Conservation (phyloP, 208 protist species). For the Trypanosoma congolense region DNA sequence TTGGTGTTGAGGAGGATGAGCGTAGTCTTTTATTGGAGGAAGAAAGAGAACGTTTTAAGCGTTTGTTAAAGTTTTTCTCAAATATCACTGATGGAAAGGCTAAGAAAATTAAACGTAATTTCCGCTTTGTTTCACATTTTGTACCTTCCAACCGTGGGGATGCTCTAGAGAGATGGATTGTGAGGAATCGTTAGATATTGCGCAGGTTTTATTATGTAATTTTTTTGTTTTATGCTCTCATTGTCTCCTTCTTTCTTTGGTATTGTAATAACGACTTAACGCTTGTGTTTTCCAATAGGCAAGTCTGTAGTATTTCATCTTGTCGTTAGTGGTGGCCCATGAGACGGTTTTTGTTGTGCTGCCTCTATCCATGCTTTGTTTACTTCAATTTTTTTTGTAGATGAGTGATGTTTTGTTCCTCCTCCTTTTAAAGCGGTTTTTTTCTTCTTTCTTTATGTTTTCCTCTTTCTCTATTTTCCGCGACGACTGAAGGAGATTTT, state of each 20-base stretch:
- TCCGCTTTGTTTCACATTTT: no score
- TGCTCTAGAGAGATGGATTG: not conserved
- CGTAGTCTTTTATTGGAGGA: slow-evolving; percentile 19
- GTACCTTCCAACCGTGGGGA: not conserved
- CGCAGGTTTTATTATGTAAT: not conserved
- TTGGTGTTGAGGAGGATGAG: slow-evolving; percentile 39
- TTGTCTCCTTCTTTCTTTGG: not conserved
- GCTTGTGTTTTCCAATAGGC: no score
- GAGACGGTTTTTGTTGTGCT: no score
- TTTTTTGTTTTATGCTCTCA: not conserved
- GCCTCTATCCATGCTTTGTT: no score
- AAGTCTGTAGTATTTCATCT: no score
- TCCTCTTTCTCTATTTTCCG: not conserved
- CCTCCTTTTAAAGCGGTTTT: no score
- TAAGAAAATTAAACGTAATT: no score
- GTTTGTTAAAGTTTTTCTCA: slow-evolving; percentile 12
- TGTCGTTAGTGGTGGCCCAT: no score
- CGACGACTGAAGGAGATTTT: not conserved
- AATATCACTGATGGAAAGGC: slow-evolving; percentile 2
- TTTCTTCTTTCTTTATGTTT: not conserved
- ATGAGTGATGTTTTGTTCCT: no score
- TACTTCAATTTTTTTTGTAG: no score
- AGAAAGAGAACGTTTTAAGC: not conserved
- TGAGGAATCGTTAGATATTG: not conserved
- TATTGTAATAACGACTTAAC: no score